Base-by-base conservation (phyloP, 108 stramenopile genomes). In the Skeletonema menzelii region DNA sequence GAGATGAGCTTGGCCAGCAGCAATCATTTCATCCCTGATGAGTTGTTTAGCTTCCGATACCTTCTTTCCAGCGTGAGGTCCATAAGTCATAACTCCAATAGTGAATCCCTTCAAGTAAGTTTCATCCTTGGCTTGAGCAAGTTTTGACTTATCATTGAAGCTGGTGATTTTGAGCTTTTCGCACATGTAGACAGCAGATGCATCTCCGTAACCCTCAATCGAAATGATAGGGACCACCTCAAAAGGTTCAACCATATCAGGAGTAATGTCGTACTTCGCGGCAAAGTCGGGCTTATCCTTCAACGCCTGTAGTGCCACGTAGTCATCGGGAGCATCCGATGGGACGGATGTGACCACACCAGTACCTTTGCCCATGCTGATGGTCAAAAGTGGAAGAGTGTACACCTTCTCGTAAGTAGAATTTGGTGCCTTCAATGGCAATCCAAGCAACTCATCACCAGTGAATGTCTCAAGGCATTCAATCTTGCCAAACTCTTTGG, bases 251-350 rank as follows among this genome's bases (percentile, higher is more conserved):
- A 97, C 96, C 96, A 97, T 96, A 34, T 97, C 93, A 44, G 87
- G 96, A 15, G 93, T 92, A 59, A 99, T 89, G 58, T 82, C 92
- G 84, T 89, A 97, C 86, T 99, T 99, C n/a, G 87, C 93, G 27
- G 97, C 94, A 63, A 92, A 97, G 67, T 93, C 90, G 19, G 92
- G 88, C 80, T 99, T 97, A 27, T 97, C 92, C 84, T 97, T 89
- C 65, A 98, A 85, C 20, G 96, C 95, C 56, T 95, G 87, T 17
- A 99, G 88, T 11, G 95, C 90, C 4, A 95, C 95, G 70, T 97
- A 99, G 86, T 99, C 99, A 75, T 98, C 99, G 4, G 99, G 97
- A 19, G 98, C 97, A 73, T 99, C 97, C 61, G 94, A 95, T n/a
- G 99, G 99, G 42, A 99, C 99, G 14, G 91, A 93, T 2, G 99